Evolutionary conservation across 108 stramenopile species (phyloP).

Genomic region (Schizochytrium sp.): DNA sequence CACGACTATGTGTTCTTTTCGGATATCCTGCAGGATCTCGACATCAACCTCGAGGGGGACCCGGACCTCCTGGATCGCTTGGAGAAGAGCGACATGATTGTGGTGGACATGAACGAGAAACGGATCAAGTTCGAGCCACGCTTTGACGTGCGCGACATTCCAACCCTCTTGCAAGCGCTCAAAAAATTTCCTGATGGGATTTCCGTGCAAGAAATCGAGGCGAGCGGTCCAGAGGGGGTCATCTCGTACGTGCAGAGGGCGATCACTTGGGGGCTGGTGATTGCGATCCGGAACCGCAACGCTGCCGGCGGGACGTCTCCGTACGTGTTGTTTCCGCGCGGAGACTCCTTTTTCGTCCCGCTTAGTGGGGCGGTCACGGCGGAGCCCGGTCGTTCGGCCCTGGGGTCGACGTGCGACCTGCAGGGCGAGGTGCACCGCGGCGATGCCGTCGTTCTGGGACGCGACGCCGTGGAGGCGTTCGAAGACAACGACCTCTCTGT

Average conservation of each 20-base stretch:
- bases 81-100: background rate
- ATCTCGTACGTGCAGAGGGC: background rate
- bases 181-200: background rate
- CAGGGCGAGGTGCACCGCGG: background rate
- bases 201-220: background rate
- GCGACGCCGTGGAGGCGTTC: background rate
- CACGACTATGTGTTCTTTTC: background rate
- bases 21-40: background rate
- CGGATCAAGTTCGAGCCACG: background rate
- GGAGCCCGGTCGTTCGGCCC: background rate
- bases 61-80: background rate
- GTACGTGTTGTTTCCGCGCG: background rate
- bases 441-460: background rate
- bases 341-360: background rate
- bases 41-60: background rate
- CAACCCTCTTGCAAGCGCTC: background rate
- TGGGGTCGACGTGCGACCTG: background rate
- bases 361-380: background rate
- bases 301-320: background rate
- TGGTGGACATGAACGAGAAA: background rate
- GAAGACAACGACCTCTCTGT: background rate
- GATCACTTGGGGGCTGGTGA: background rate
- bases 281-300: background rate
- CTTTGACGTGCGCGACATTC: background rate
- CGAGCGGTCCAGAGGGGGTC: background rate